phyloP scores from a whole-genome alignment of 169 alveolate species.

The Theileria equi region DNA sequence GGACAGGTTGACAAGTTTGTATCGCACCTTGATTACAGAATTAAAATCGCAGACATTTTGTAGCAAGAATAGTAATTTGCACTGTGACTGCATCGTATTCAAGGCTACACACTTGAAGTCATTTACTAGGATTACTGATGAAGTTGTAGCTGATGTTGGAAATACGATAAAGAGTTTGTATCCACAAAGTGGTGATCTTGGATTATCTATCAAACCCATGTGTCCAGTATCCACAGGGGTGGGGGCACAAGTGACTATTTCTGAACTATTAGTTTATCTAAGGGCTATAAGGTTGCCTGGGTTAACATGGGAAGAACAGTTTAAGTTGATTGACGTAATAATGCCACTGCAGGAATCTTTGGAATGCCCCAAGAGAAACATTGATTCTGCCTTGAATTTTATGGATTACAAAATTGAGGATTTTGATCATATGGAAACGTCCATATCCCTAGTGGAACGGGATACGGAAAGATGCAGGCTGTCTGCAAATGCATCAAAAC shows the following conservation, averaged over 20 bases:
- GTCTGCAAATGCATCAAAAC: too few species aligned
- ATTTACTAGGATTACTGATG: too few species aligned
- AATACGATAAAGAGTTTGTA: neutral
- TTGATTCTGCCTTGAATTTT: too few species aligned
- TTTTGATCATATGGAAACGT: too few species aligned
- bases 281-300: conserved; percentile 56
- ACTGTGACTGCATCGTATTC: conserved; percentile 50
- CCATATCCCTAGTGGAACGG: too few species aligned
- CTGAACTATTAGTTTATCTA: conserved; percentile 41
- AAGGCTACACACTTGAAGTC: conserved; percentile 19
- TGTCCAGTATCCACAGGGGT: neutral
- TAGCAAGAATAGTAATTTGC: neutral
- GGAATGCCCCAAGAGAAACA: too few species aligned
- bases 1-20: conserved; percentile 17
- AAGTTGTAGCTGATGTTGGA: neutral
- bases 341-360: too few species aligned
- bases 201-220: too few species aligned
- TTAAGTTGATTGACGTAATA: conserved; percentile 30
- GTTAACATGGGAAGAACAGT: conserved; percentile 42
- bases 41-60: conserved; percentile 1
- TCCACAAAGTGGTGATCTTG: too few species aligned
- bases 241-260: neutral
- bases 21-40: conserved; percentile 14
- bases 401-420: too few species aligned
- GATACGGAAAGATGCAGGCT: too few species aligned